Percentiles rank a stretch among this genome's conserved stretches.
These are phyloP conservation scores for Solanum hybrid DNA, from an alignment of 305 asterid species.

Conservation along the genomic window DNA sequence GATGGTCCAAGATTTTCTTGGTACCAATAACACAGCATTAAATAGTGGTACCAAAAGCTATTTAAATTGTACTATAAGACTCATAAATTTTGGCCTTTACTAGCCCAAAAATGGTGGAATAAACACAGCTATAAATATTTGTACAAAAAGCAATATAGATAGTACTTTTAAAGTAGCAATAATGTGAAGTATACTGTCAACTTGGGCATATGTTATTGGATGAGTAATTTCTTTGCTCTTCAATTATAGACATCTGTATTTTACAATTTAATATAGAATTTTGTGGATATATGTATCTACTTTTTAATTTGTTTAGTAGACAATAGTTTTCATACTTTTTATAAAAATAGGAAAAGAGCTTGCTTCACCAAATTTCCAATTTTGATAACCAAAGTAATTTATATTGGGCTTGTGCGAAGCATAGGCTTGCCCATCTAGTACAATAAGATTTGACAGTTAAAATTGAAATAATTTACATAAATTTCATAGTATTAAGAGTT, in stretches of 20 bases:
- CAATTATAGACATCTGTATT: background rate
- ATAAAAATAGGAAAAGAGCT: background rate
- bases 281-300: background rate
- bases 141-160: background rate
- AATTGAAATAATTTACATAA: too few relatives aligned
- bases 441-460: background rate
- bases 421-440: background rate
- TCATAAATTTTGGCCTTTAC: background rate
- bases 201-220: background rate
- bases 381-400: background rate
- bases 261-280: background rate
- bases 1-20: background rate
- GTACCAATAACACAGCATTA: background rate
- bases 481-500: background rate
- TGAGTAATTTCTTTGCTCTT: background rate
- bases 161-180: background rate
- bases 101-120: background rate
- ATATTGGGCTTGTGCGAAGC: too few relatives aligned
- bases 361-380: background rate
- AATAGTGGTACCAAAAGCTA: background rate
- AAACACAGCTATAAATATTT: background rate
- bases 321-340: background rate
- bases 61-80: background rate
- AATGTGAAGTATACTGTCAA: background rate
- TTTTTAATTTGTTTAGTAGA: background rate